These are phyloP conservation scores for Lanmaoa pseudosensibilis DNA, from an alignment of 768 basidiomycete genomes.

Conservation along the genomic window DNA sequence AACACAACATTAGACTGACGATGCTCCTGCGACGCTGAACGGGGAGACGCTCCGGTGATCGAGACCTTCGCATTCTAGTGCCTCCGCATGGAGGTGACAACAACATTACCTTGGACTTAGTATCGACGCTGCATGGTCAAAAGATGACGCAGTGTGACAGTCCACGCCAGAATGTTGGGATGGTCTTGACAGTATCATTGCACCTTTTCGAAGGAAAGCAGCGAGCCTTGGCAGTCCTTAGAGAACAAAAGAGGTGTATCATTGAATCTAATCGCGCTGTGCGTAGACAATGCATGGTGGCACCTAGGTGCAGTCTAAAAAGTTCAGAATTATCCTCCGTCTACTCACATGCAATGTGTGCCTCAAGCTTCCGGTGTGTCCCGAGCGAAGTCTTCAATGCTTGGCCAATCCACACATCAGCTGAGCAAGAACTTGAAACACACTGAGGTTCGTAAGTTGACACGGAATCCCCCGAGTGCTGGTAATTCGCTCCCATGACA, in stretches of 20 bases:
- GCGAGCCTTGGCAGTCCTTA: background rate
- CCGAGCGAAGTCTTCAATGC: background rate
- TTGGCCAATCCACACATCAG: background rate
- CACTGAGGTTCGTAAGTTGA: background rate
- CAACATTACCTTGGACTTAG: background rate
- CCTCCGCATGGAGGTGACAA: background rate
- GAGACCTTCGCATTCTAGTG: background rate
- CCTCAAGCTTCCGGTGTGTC: background rate
- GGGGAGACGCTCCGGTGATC: background rate
- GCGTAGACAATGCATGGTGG: background rate
- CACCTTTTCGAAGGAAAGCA: background rate
- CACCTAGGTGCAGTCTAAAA: background rate
- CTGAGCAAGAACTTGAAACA: conserved; percentile 2
- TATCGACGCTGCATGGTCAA: background rate
- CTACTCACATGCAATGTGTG: background rate
- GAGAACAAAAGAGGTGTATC: background rate
- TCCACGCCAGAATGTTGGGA: too few species aligned
- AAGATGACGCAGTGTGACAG: background rate
- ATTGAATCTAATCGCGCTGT: background rate
- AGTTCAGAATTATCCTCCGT: background rate
- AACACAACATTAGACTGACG: background rate
- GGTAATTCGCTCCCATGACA: conserved; percentile 2
- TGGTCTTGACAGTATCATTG: background rate
- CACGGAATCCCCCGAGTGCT: background rate
- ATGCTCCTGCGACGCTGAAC: background rate